Percentiles rank a stretch among this genome's conserved stretches.
Conservation (phyloP, 1,139 yeast species). For the Suhomyces yuchorum region DNA sequence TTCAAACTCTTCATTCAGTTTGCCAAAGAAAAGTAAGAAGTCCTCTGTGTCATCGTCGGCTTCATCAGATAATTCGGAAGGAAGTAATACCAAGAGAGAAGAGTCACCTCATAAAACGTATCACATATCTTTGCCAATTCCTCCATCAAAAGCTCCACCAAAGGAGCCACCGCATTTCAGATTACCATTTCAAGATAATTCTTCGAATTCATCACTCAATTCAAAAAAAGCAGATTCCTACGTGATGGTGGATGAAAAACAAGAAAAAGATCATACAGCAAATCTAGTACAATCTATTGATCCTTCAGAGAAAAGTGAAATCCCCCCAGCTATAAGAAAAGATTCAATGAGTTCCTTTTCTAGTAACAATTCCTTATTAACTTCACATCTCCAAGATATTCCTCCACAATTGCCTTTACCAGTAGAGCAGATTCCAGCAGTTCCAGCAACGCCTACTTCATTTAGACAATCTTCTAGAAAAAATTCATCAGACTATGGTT, state of each 20-base stretch:
- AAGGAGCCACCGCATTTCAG: conserved; percentile 55
- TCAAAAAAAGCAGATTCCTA: conserved; percentile 10
- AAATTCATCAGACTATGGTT: conserved; percentile 39
- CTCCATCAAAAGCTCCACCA: conserved; percentile 24
- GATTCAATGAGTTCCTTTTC: conserved; percentile 34
- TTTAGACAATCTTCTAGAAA: conserved; percentile 40
- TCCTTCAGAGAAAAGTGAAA: conserved; percentile 1
- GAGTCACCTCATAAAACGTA: conserved; percentile 10
- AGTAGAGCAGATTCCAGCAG: conserved; percentile 50
- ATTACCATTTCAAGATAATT: conserved; percentile 61
- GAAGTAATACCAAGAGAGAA: conserved; percentile 1
- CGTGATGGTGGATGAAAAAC: conserved; percentile 4
- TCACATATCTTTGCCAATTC: conserved; percentile 29
- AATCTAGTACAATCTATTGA: conserved; percentile 29
- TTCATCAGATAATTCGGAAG: conserved; percentile 10
- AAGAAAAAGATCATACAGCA: conserved; percentile 8
- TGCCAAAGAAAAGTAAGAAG: conserved; percentile 2
- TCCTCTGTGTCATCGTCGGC: conserved; percentile 14
- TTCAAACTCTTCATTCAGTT: conserved; percentile 7
- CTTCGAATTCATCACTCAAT: conserved; percentile 4
- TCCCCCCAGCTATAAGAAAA: conserved; percentile 20
- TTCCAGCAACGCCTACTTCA: conserved; percentile 40
- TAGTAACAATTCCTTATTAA: conserved; percentile 32
- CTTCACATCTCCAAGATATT: conserved; percentile 42
- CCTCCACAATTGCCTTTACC: conserved; percentile 63